Evolutionary conservation across 2,329 filamentous ascomycete species (phyloP), one percentile per base, ranked within the genome.

Genomic region (Sclerotinia glacialis): DNA sequence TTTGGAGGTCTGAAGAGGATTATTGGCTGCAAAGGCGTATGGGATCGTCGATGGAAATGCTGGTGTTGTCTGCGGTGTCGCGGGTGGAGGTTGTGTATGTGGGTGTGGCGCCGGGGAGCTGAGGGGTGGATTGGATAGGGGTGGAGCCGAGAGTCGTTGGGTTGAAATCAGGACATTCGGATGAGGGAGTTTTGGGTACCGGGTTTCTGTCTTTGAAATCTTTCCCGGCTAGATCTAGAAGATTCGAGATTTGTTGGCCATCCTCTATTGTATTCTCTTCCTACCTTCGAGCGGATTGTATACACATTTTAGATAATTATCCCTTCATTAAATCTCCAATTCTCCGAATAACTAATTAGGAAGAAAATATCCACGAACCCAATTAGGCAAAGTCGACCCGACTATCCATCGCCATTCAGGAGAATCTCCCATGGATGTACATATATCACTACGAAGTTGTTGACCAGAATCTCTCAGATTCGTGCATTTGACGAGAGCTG

Each of bases 311-410:
- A 69, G 28, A 69, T 66, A 5, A 68, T 34, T 3, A 77, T 72
- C 9, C 75, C 75, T 40, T 73, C 70, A 42, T 77, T 72, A 67
- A 78, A 77, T 4, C 75, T 71, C 37, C 73, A 71, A 16, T 73
- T 71, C 7, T 71, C 74, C 2, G 75, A 76, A 68, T 77, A 78
- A 56, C 74, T 74, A 23, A 78, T 74, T 47, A 78, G 71, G 61
- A 76, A 77, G 66, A 77, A 76, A 4, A 74, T 71, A 60, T 77
- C 76, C 37, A 78, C 74, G 56, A 77, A 77, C 9, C 75, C 76
- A n/a, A 77, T 70, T n/a, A 77, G 69, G 31, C 75, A 75, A 49
- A 77, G 66, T 67, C 74, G 76, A 18, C 76, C 76, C n/a, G 71
- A 69, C 74, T 73, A 76, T 46, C 71, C 68, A 59, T 77, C 70